Base-by-base conservation (phyloP, 257 asterid species). In the Penstemon eatonii region DNA sequence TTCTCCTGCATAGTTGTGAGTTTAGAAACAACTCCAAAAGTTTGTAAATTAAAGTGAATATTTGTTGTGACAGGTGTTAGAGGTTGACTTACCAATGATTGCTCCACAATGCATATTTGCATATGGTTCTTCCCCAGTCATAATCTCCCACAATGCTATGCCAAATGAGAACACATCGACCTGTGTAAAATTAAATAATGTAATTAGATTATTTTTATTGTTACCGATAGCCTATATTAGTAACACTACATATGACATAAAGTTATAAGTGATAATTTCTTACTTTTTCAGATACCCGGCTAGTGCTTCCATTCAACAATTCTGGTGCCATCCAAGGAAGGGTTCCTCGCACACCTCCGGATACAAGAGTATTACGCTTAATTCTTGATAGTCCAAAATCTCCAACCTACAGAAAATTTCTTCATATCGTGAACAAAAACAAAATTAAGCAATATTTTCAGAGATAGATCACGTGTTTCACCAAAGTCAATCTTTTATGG, bases 271-370 rank as follows among this genome's bases (percentile, higher is more conserved):
- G 33, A 25, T 8, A 25, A 50, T 10, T 10, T 11, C 75, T 76
- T 66, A 78, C 95, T 83, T 83, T 87, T 68, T 85, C 95, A 69
- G 95, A 87, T 56, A 87, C 95, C 59, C 79, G 77, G 61, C 55
- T 76, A 46, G 80, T 80, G 81, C 86, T 85, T 68, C 95, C 92
- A 75, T 76, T 87, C 82, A 85, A 77, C 78, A 87, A 73, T 70
- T 85, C 95, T 51, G 95, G 95, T 2, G 95, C 91, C 95, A 87
- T 87, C 95, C 89, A 87, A 7, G 95, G 95, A 64, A 87, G 91
- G 60, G 91, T 81, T 67, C 91, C 91, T 76, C 92, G 84, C 63
- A 87, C 90, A 66, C 95, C 92, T 10, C 90, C 95, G 64, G 95
- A 83, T 42, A 87, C 95, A 18, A 87, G 84, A 68, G 95, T 85